Evolutionary conservation across 1,284 basidiomycete species (phyloP).

Genomic region (Erythrobasidium hasegawianum): DNA sequence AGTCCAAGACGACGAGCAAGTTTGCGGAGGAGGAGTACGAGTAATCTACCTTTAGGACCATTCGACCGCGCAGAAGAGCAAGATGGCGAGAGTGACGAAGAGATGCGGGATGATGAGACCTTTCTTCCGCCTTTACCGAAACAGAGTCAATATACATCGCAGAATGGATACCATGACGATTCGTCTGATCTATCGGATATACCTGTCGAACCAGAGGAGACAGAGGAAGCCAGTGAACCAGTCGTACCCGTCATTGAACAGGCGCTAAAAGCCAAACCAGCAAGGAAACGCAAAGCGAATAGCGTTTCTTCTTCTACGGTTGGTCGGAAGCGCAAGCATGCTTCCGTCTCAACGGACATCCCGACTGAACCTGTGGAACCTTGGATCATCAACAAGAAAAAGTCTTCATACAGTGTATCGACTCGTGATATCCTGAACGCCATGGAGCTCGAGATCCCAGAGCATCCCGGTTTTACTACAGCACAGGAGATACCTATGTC

Average conservation of each 20-base stretch:
- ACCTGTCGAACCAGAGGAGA: background rate
- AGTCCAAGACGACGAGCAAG: no score
- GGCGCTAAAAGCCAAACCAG: no score
- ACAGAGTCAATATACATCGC: background rate
- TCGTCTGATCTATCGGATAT: background rate
- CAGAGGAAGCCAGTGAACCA: no score
- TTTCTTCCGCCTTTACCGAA: no score
- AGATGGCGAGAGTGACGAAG: background rate
- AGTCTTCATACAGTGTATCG: slow-evolving; percentile 10
- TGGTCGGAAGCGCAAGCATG: background rate
- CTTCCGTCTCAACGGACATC: background rate
- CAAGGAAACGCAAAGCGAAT: background rate
- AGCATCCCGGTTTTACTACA: background rate
- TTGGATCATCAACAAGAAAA: slow-evolving; percentile 12
- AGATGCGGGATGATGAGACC: no score
- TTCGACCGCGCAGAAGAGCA: no score
- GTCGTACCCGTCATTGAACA: no score
- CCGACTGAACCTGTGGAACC: background rate
- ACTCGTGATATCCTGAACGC: slow-evolving; percentile 14
- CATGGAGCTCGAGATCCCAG: background rate
- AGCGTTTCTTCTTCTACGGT: background rate
- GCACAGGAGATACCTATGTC: slow-evolving; percentile 8
- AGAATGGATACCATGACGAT: background rate
- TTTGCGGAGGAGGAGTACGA: no score
- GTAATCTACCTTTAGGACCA: no score